Base-by-base conservation (phyloP, 1,139 yeast genomes). In the Diutina neorugosa region DNA sequence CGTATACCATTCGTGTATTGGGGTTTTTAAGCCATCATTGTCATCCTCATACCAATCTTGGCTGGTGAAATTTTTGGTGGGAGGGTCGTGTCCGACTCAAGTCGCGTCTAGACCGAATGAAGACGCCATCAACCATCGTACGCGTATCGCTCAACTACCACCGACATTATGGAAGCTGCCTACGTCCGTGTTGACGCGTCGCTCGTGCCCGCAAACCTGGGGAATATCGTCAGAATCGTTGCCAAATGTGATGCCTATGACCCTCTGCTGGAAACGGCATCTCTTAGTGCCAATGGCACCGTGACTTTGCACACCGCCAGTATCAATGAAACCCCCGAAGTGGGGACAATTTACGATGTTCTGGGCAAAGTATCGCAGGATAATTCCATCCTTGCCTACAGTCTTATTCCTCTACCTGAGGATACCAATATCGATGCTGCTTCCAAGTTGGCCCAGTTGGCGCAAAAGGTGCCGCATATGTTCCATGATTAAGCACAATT, bases 121-220 rank as follows among this genome's bases (percentile, higher is more conserved):
- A 31, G n/a, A n/a, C n/a, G 14, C 14, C 14, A 11, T 11, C 37
- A 31, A 6, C 14, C n/a, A 11, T 11, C 37, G 37, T 11, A 31
- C 37, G 37, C 37, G 37, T 31, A 31, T 31, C 37, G n/a, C 4
- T n/a, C n/a, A n/a, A n/a, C n/a, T n/a, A n/a, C n/a, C n/a, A n/a
- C n/a, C n/a, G n/a, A n/a, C n/a, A n/a, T n/a, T 3, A 46, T 46
- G 50, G 50, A 46, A 14, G 50, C 27, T 16, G 16, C 50, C 50
- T 23, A 46, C 40, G 31, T 25, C 14, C 31, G 50, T 23, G 31
- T 46, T 14, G 50, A 46, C 23, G 50, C 50, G n/a, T 8, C 40
- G 11, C 37, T 46, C 23, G 50, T 46, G 14, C 5, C n/a, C 14
- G 23, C 25, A 7, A 46, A 46, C 40, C 40, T 4, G 19, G 50